Conservation (phyloP, 331 rosid genomes). For the Erythrophleum ivorense region DNA sequence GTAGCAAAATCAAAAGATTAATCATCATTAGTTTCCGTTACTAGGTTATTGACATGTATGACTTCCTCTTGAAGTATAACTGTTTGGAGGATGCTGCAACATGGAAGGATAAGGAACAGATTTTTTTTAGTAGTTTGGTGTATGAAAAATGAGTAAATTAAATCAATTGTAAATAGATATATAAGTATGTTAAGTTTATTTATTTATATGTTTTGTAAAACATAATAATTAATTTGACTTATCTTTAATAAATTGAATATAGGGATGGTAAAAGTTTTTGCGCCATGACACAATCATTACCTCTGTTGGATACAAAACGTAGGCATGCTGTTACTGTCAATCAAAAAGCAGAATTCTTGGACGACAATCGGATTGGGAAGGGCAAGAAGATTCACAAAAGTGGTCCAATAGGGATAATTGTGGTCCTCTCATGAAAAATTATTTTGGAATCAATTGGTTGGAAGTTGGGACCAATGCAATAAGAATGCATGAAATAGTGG, state of each 20-base stretch:
- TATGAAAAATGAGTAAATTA: no score
- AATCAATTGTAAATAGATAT: no score
- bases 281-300: constrained; percentile 21
- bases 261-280: no score
- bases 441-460: not conserved
- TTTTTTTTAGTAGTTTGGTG: no score
- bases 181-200: no score
- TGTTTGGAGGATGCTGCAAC: not conserved
- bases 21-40: not conserved
- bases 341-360: constrained; percentile 30
- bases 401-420: constrained; percentile 44
- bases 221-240: no score
- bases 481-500: not conserved
- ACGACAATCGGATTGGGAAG: constrained; percentile 34
- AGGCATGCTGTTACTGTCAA: constrained; percentile 30
- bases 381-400: constrained; percentile 31
- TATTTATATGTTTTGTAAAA: no score
- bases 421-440: constrained; percentile 30
- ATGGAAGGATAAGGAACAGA: not conserved
- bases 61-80: constrained; percentile 12
- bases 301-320: constrained; percentile 33
- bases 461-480: not conserved
- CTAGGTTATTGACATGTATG: constrained; percentile 2
- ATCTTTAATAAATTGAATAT: no score
- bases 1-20: not conserved